phyloP scores from a whole-genome alignment of 768 basidiomycete species.

The Hericium coralloides region DNA sequence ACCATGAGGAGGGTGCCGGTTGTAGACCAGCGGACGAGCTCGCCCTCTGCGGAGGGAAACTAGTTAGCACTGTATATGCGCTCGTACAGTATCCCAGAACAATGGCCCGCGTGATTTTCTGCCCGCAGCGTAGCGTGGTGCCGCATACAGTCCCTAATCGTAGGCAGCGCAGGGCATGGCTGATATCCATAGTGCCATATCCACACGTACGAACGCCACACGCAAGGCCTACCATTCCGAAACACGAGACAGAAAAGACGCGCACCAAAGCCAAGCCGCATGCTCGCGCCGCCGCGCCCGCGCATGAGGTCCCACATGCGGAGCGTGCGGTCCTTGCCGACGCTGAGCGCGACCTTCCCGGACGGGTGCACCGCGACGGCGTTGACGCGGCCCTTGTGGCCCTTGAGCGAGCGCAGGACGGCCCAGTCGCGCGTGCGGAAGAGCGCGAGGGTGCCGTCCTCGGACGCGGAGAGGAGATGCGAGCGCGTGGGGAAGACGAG shows the following conservation, averaged over 20 bases:
- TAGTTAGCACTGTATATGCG: too few relatives aligned
- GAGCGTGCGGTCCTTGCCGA: conserved; percentile 82
- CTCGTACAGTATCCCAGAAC: too few relatives aligned
- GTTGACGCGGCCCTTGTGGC: conserved; percentile 92
- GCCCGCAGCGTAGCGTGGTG: too few relatives aligned
- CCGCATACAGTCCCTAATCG: too few relatives aligned
- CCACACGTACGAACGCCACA: too few relatives aligned
- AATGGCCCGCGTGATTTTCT: too few relatives aligned
- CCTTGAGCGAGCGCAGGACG: conserved; percentile 78
- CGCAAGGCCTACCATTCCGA: too few relatives aligned
- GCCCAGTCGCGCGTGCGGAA: conserved; percentile 95
- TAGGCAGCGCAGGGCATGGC: too few relatives aligned
- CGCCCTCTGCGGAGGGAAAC: conserved; percentile 55
- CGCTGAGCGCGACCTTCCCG: conserved; percentile 84
- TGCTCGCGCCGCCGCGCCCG: conserved; percentile 82
- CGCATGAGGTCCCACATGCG: conserved; percentile 99
- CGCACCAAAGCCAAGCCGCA: conserved; percentile 81
- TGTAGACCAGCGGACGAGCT: conserved; percentile 83
- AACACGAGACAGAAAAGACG: not conserved
- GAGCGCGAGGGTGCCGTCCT: conserved; percentile 84
- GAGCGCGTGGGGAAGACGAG: conserved; percentile 82
- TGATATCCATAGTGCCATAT: too few relatives aligned
- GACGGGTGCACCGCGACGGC: conserved; percentile 87
- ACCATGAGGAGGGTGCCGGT: conserved; percentile 75
- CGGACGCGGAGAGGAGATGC: conserved; percentile 84